A percentile compares a stretch with the other conserved stretches of the same genome.
phyloP scores from a whole-genome alignment of 2,329 filamentous ascomycete species.

The Penicillium corylophilum region DNA sequence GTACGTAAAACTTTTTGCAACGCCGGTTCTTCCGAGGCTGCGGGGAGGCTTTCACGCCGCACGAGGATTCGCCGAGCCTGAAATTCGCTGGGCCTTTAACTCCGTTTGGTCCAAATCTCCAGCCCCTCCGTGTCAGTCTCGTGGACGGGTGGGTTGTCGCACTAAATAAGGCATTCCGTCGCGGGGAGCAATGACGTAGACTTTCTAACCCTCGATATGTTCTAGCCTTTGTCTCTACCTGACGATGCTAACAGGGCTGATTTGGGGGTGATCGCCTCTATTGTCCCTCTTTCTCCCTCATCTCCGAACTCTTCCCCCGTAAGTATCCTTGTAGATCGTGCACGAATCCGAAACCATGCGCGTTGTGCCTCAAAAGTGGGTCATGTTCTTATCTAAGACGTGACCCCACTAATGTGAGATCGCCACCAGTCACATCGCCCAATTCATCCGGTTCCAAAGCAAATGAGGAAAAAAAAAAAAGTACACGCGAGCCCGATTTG shows the following conservation, averaged over 20 bases:
- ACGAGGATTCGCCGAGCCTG: neutral
- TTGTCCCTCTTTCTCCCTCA: neutral
- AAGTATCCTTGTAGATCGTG: neutral
- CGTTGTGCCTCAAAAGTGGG: constrained; percentile 5
- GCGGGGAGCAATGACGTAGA: neutral
- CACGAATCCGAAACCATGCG: neutral
- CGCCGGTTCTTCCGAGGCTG: neutral
- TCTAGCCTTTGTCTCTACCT: neutral
- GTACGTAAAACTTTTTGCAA: neutral
- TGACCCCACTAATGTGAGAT: neutral
- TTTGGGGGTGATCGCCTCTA: neutral
- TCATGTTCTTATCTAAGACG: constrained; percentile 4
- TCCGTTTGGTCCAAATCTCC: neutral
- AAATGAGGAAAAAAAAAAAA: constrained; percentile 10
- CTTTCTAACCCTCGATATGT: neutral
- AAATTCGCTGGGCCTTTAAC: neutral
- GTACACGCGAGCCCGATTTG: constrained; percentile 10
- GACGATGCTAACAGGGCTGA: neutral
- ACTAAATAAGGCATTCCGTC: neutral
- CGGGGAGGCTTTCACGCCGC: neutral
- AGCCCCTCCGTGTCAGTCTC: neutral
- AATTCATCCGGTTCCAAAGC: constrained; percentile 13
- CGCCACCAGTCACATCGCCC: constrained; percentile 17
- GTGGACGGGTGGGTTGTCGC: neutral
- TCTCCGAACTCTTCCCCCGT: neutral